These are phyloP conservation scores for Colletotrichum spaethianum DNA, from an alignment of 2,329 filamentous ascomycete genomes.

Conservation along the genomic window DNA sequence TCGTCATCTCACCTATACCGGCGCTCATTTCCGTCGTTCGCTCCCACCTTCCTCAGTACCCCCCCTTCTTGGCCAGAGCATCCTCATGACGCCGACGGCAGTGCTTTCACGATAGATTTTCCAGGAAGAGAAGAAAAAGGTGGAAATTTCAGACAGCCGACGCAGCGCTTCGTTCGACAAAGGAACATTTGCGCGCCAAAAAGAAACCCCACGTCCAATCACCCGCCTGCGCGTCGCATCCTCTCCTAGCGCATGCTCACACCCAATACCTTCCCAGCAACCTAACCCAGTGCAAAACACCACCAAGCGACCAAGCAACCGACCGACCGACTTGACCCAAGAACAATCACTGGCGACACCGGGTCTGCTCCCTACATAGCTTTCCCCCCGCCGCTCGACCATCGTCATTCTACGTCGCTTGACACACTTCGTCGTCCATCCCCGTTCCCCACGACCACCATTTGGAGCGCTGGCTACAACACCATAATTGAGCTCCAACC, in stretches of 20 bases:
- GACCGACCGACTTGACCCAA: conserved; percentile 21
- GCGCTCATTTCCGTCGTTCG: conserved; percentile 26
- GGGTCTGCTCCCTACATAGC: not conserved
- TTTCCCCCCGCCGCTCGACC: conserved; percentile 11
- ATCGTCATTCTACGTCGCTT: conserved; percentile 8
- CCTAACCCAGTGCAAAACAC: conserved; percentile 40
- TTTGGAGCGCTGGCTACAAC: conserved; percentile 27
- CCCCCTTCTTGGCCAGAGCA: not conserved
- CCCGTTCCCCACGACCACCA: conserved; percentile 2
- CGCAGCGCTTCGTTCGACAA: conserved; percentile 28
- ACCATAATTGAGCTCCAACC: conserved; percentile 39
- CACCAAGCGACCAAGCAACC: conserved; percentile 37
- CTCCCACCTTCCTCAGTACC: not conserved
- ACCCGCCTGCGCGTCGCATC: conserved; percentile 40
- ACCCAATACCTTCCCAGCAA: conserved; percentile 38
- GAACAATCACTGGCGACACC: conserved; percentile 27
- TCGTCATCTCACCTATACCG: conserved; percentile 17
- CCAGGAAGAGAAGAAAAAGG: not conserved
- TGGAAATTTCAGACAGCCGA: not conserved
- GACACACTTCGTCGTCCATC: conserved; percentile 17
- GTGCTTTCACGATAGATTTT: conserved; percentile 1
- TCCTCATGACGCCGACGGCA: conserved; percentile 26
- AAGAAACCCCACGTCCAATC: conserved; percentile 37
- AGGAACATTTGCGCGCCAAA: conserved; percentile 36
- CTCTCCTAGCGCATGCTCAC: conserved; percentile 38